phyloP scores from a whole-genome alignment of 495 filamentous ascomycete genomes.

The Penicillium nucicola region DNA sequence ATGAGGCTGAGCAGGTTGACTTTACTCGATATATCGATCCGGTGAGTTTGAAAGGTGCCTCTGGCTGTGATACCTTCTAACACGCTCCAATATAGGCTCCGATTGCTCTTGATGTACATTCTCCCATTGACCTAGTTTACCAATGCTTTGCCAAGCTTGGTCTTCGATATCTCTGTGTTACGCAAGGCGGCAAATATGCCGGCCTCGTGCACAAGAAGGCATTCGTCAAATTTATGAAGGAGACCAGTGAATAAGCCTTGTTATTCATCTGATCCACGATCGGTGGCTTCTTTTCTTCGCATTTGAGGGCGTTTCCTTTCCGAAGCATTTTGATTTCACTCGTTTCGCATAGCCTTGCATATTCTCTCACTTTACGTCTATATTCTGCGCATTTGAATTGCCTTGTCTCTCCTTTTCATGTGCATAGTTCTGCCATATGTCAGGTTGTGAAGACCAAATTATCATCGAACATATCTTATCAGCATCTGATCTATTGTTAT shows the following conservation, averaged over 20 bases:
- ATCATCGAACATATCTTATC: background rate
- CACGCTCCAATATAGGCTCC: slow-evolving; percentile 55
- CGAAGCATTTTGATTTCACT: background rate
- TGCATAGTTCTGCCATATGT: background rate
- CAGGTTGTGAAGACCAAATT: background rate
- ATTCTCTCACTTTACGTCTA: background rate
- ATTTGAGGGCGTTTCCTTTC: background rate
- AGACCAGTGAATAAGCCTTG: slow-evolving; percentile 35
- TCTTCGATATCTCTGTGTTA: slow-evolving; percentile 86
- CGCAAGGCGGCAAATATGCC: slow-evolving; percentile 78
- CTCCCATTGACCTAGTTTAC: slow-evolving; percentile 92
- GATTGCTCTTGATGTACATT: slow-evolving; percentile 80
- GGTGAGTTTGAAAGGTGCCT: slow-evolving; percentile 32
- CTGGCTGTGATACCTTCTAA: slow-evolving; percentile 3
- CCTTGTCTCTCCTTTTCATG: background rate
- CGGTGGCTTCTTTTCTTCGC: background rate
- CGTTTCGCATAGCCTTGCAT: slow-evolving; percentile 22
- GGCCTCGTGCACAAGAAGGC: slow-evolving; percentile 96
- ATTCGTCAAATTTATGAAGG: slow-evolving; percentile 91
- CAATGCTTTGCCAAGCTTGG: slow-evolving; percentile 97
- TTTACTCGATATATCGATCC: slow-evolving; percentile 92
- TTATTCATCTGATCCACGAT: background rate
- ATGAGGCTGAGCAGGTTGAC: slow-evolving; percentile 47
- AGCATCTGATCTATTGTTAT: no score
- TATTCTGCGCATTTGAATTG: background rate